Conservation (phyloP, 2,329 filamentous ascomycete genomes). For the Fusarium tricinctum region DNA sequence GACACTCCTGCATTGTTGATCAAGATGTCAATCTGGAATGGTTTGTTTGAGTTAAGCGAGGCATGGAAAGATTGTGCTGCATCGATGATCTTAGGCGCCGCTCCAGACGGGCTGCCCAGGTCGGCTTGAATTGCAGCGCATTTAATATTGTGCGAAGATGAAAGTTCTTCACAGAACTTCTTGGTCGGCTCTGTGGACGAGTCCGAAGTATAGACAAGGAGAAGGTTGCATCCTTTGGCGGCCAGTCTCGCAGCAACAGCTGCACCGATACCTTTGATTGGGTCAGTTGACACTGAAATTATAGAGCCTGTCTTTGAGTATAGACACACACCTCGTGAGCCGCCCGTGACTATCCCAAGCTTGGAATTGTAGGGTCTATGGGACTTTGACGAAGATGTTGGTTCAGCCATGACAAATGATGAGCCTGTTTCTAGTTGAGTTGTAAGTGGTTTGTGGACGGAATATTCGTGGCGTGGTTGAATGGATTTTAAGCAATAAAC, state of each 20-base stretch:
- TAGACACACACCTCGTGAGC: constrained; percentile 51
- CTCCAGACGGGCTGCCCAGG: constrained; percentile 47
- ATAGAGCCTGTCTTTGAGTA: background rate
- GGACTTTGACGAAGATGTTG: constrained; percentile 12
- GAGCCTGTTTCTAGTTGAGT: background rate
- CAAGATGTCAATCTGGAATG: constrained; percentile 77
- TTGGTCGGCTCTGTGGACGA: constrained; percentile 64
- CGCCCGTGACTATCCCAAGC: constrained; percentile 54
- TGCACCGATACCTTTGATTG: constrained; percentile 69
- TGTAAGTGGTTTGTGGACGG: background rate
- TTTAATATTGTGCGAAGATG: constrained; percentile 58
- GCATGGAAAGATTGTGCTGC: constrained; percentile 49
- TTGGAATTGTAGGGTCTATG: constrained; percentile 52
- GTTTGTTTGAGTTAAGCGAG: constrained; percentile 39
- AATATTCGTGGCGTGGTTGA: background rate
- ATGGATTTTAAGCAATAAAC: background rate
- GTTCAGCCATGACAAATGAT: constrained; percentile 39
- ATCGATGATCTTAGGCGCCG: constrained; percentile 49
- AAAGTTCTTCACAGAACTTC: constrained; percentile 62
- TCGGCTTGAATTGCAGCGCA: constrained; percentile 51
- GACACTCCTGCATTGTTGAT: constrained; percentile 87
- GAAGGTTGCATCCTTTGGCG: constrained; percentile 70
- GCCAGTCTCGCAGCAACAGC: constrained; percentile 71
- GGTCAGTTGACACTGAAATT: constrained; percentile 11
- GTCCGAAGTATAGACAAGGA: constrained; percentile 72